Base-by-base conservation (phyloP, 1,284 basidiomycete genomes). In the Cystobasidiaceae sp. region DNA sequence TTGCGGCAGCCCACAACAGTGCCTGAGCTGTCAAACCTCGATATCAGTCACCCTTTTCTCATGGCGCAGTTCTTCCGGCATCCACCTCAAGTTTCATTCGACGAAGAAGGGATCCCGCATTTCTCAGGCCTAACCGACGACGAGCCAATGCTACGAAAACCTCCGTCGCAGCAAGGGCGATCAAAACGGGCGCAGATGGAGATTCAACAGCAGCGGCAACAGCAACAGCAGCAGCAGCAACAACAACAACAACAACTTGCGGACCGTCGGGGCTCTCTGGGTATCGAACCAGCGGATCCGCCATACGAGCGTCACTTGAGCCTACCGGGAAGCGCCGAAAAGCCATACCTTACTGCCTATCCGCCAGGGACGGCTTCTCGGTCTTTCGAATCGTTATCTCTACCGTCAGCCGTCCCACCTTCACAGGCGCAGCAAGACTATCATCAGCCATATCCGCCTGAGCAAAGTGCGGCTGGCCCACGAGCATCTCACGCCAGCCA, bases 1-100 rank as follows among this genome's bases (percentile, higher is more conserved):
- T 83, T 97, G 5, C 84, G 91, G 32, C 83, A 89, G 0, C 93
- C 93, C 0, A 93, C 90, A 0, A 88, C 88, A 1, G 81, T 94
- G 0, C 89, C 91, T 0, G 93, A 97, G 76, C 82, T 97, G 30
- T 85, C 86, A 0, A 83, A 87, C 0, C 81, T 97, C 37, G 85
- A 88, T 67, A 94, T 97, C 75, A 71, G 67, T 25, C 49, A 68
- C 27, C 41, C 45, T 1, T 70, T 74, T 46, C 68, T 74, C 41
- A 48, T 52, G 45, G 33, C 50, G 25, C 23, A 45, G 1, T 52
- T 66, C 41, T 74, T 73, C 33, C 69, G 73, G 15, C 44, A 72
- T 15, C 72, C 73, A 17, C 73, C 73, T 0, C 27, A 72, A 33
- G 68, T 72, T 50, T 69, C 71, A 21, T 34, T 51, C 15, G 54